phyloP scores from a whole-genome alignment of 2,329 filamentous ascomycete species.

The Zelopaecilomyces penicillatus region DNA sequence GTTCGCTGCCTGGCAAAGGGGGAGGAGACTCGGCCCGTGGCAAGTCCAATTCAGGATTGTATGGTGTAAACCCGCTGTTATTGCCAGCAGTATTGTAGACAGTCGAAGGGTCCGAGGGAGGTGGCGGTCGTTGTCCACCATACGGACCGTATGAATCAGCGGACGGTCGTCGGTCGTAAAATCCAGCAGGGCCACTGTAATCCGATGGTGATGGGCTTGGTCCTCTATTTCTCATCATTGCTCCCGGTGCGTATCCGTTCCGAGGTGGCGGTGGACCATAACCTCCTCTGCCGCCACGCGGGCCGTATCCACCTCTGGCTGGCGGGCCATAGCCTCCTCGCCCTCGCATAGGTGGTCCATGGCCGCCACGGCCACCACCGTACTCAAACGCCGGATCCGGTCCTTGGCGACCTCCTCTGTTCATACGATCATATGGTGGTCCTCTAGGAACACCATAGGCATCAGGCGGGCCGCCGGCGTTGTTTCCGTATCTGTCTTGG shows the following conservation, averaged over 20 bases:
- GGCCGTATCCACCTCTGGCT: conserved; percentile 35
- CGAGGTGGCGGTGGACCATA: conserved; percentile 22
- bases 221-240: conserved; percentile 21
- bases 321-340: conserved; percentile 36
- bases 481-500: conserved; percentile 59
- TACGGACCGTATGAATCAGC: conserved; percentile 31
- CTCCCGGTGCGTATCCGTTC: conserved; percentile 20
- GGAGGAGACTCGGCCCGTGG: conserved; percentile 58
- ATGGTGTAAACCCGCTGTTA: conserved; percentile 33
- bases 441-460: conserved; percentile 39
- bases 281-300: conserved; percentile 27
- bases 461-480: conserved; percentile 34
- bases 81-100: conserved; percentile 25
- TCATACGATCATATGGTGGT: conserved; percentile 40
- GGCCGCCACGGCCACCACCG: conserved; percentile 34
- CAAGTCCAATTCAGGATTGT: conserved; percentile 36
- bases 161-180: conserved; percentile 30
- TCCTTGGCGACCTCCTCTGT: conserved; percentile 45
- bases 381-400: conserved; percentile 31
- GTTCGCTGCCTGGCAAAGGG: conserved; percentile 42
- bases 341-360: conserved; percentile 33
- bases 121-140: conserved; percentile 28
- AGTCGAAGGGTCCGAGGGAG: conserved; percentile 20
- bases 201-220: conserved; percentile 25
- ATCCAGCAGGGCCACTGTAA: conserved; percentile 28